Evolutionary conservation across 805 yeast species (phyloP).

Genomic region (Ogataea neopini): DNA sequence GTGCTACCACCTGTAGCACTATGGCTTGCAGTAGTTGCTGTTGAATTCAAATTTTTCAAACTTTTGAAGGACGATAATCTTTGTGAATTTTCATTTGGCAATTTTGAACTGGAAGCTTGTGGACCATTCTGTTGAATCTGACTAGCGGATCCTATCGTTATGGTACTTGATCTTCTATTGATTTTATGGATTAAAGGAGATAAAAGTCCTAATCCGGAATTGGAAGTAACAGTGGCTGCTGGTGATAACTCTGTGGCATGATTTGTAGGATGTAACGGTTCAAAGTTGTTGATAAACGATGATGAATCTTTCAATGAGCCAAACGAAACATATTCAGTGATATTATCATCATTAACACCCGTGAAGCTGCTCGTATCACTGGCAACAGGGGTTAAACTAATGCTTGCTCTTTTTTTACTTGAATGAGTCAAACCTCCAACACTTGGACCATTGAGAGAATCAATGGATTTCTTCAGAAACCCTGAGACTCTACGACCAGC

Average conservation of each 20-base stretch:
- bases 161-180: slow-evolving; percentile 18
- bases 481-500: slow-evolving; percentile 33
- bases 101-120: background rate
- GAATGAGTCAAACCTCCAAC: background rate
- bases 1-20: background rate
- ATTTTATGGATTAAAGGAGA: slow-evolving; percentile 25
- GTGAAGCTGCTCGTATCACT: slow-evolving; percentile 1
- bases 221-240: slow-evolving; percentile 11
- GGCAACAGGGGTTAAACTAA: slow-evolving; percentile 7
- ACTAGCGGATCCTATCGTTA: slow-evolving; percentile 8
- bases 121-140: slow-evolving; percentile 6
- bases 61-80: slow-evolving; percentile 15
- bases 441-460: slow-evolving; percentile 16
- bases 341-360: slow-evolving; percentile 16
- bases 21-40: background rate
- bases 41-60: slow-evolving; percentile 7
- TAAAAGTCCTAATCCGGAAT: slow-evolving; percentile 24
- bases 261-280: slow-evolving; percentile 7
- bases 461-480: slow-evolving; percentile 29
- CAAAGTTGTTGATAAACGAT: slow-evolving; percentile 20
- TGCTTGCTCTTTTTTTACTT: slow-evolving; percentile 1
- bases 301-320: slow-evolving; percentile 38
- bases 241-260: slow-evolving; percentile 11
- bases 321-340: slow-evolving; percentile 41
- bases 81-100: slow-evolving; percentile 1